Base-by-base conservation (phyloP, 352 stramenopile genomes). In the Lagenidium sp. region DNA sequence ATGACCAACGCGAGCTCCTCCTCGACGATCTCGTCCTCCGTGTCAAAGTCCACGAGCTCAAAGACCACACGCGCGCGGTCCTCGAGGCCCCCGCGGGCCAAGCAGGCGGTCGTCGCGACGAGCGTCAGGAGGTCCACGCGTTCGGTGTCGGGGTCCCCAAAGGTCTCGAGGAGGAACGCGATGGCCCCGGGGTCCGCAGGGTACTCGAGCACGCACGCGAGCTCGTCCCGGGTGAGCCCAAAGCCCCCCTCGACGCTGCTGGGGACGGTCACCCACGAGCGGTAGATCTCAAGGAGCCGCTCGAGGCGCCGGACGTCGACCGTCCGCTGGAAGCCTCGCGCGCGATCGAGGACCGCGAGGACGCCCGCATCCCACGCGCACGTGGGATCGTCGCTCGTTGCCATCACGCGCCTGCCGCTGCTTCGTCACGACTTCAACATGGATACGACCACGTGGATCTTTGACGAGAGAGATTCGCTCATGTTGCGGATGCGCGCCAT, bases 21-120 rank as follows among this genome's bases (percentile, higher is more conserved):
- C 45, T 84, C 71, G 46, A 75, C 63, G 31, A 85, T 74, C 44
- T 89, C 77, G 53, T 89, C 77, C 38, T 89, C 77, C 1, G 57
- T 71, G 43, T 89, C 74, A 35, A 89, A 55, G 44, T 86, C 77
- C 29, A 85, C 68, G 36, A 86, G 59, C 28, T 60, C 38, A 51
- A 89, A 89, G 2, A 89, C 45, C 25, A 87, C 72, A 15, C 52
- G 55, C 36, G 60, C 61, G 41, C 79, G 82, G 25, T 69, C 64
- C 16, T 60, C 65, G 3, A 86, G 49, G 12, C 69, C 20, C 1
- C 74, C 73, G 6, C 73, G 73, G 8, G 66, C 54, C 13, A 89
- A 39, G 19, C 80, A 50, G 25, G 62, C 55, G 3, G 57, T 55
- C 0, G 64, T 60, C 4, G 57, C 47, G 13, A 89, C 57, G 25